Conservation (phyloP, 2,329 filamentous ascomycete species). For the Colletotrichum caudatum region DNA sequence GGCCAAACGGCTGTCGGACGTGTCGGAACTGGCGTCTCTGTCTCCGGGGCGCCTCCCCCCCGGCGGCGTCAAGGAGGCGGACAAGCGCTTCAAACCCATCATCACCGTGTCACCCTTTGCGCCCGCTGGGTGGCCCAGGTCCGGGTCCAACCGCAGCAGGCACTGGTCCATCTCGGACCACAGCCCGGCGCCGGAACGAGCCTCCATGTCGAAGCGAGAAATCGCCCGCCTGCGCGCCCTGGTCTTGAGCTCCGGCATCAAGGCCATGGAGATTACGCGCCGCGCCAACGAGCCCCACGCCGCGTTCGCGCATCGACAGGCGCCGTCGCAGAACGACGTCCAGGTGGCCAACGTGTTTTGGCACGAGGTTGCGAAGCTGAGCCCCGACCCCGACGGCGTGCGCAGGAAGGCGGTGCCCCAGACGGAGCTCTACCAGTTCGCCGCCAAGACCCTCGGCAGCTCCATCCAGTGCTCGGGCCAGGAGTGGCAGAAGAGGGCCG, state of each 20-base stretch:
- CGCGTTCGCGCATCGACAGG: slow-evolving; percentile 25
- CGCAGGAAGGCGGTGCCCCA: slow-evolving; percentile 54
- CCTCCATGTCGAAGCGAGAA: slow-evolving; percentile 74
- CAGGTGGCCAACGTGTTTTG: slow-evolving; percentile 50
- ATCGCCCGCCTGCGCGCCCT: slow-evolving; percentile 82
- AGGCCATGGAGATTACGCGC: slow-evolving; percentile 82
- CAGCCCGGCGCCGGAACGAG: slow-evolving; percentile 51
- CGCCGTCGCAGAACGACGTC: slow-evolving; percentile 47
- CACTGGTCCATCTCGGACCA: slow-evolving; percentile 67
- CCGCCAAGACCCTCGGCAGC: slow-evolving; percentile 63
- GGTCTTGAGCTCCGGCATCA: slow-evolving; percentile 87
- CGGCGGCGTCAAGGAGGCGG: slow-evolving; percentile 48
- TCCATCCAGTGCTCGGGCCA: slow-evolving; percentile 62
- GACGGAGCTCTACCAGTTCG: slow-evolving; percentile 62
- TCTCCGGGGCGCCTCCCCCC: slow-evolving; percentile 49
- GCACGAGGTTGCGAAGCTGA: slow-evolving; percentile 59
- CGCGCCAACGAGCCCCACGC: slow-evolving; percentile 65
- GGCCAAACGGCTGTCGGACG: slow-evolving; percentile 49
- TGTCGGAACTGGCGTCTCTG: slow-evolving; percentile 55
- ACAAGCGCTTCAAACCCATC: slow-evolving; percentile 53
- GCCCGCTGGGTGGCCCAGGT: slow-evolving; percentile 41
- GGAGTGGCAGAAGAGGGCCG: slow-evolving; percentile 70
- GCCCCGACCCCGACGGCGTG: slow-evolving; percentile 50
- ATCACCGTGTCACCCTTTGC: slow-evolving; percentile 46
- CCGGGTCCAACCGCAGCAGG: slow-evolving; percentile 46